Evolutionary conservation across 2,329 filamentous ascomycete genomes (phyloP).

Genomic region (Fusarium abutilonis): DNA sequence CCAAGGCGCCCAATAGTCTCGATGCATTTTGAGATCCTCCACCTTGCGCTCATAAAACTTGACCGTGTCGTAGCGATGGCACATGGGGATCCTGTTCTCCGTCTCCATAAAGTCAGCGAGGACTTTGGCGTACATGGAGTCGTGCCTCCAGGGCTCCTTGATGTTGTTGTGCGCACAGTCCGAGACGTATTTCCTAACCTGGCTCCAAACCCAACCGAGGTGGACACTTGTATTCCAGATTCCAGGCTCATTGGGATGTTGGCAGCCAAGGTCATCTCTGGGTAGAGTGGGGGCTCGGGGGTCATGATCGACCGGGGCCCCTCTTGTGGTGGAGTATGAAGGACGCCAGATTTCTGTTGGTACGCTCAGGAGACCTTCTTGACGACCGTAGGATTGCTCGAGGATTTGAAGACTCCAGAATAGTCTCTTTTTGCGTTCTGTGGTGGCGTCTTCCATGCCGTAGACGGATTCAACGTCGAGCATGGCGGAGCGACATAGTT

Average conservation of each 20-base stretch:
- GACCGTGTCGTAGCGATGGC: conserved; percentile 62
- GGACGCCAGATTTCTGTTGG: conserved; percentile 56
- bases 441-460: conserved; percentile 46
- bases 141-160: conserved; percentile 62
- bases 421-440: conserved; percentile 59
- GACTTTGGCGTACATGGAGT: conserved; percentile 62
- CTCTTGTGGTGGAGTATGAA: conserved; percentile 42
- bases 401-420: conserved; percentile 63
- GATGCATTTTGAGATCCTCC: conserved; percentile 56
- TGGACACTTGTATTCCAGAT: conserved; percentile 62
- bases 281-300: conserved; percentile 55
- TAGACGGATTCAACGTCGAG: conserved; percentile 57
- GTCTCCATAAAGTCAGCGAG: conserved; percentile 62
- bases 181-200: conserved; percentile 57
- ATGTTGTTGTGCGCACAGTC: conserved; percentile 59
- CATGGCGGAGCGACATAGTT: conserved; percentile 62
- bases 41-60: conserved; percentile 61
- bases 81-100: conserved; percentile 60
- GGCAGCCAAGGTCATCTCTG: conserved; percentile 56
- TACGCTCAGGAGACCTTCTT: conserved; percentile 55
- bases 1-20: conserved; percentile 63
- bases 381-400: conserved; percentile 61
- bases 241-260: conserved; percentile 53
- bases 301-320: conserved; percentile 42
- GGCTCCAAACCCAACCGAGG: conserved; percentile 63